Evolutionary conservation across 176 grass and related monocot species (phyloP), one percentile per base, ranked within the genome.

Genomic region (Lolium multiflorum): DNA sequence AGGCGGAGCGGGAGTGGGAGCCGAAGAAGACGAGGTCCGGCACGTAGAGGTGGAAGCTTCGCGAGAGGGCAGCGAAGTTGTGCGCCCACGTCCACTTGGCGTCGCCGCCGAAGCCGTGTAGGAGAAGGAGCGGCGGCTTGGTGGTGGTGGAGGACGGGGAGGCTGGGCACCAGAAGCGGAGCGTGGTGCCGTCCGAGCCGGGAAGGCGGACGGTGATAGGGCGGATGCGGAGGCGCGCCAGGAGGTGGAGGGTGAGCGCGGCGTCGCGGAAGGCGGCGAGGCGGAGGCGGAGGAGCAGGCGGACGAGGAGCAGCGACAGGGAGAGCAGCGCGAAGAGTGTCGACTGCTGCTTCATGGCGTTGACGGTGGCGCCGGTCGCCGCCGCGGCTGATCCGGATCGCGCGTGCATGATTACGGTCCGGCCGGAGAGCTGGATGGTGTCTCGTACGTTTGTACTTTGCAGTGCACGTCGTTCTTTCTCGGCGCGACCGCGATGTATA

Each of bases 21-120:
- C 93, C 96, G 70, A 98, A 98, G 96, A 94, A 96, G 70, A 98
- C 58, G 65, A 98, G 87, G 90, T 98, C 96, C 16, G 93, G 96
- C 3, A 83, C 90, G 84, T 94, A 71, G 51, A 98, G 77, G 75
- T 92, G 87, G 96, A 94, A 96, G 78, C 84, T 76, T 44, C 86
- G 81, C n/a, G 81, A 86, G 17, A 96, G 90, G 49, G 15, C 21
- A 3, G 80, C 21, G 0, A 90, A 38, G 84, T 90, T 90, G 17
- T 57, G 84, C 74, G 65, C 84, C 89, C 89, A 90, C 80, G 89
- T 90, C 85, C 80, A 98, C 90, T 92, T 98, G 82, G 88, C 48
- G 87, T 90, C 82, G 17, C 82, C 54, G 80, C 67, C 91, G 84
- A 98, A 98, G 41, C 96, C 96, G 63, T 96, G 96, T 56, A 98